Evolutionary conservation across 306 rosid species (phyloP), one percentile per base, ranked within the genome.

Genomic region (Alnus rubra): DNA sequence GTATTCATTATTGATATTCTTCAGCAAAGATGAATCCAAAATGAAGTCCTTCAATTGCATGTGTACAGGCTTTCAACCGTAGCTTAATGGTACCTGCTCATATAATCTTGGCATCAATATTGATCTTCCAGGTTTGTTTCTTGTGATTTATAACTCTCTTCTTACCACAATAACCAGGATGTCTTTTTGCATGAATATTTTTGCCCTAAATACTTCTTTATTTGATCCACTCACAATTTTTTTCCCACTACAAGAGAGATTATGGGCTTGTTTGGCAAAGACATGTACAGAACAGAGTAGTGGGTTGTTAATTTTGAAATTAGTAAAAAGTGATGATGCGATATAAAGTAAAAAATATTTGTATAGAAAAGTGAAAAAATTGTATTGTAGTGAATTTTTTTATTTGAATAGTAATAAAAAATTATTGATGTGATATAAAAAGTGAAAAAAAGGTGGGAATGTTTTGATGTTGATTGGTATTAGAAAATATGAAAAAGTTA

Each of bases 61-160:
- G 74, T 80, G 76, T 76, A 65, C 94, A 94, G 98, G 97, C 97
- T 74, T 94, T 94, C 90, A 89, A 92, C 88, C 79, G 90, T 35
- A 87, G 87, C 86, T 78, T 90, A 74, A 86, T 94, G 89, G 86
- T 92, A 76, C 97, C 98, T 23, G 83, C 86, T 82, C 97, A 94
- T 79, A 49, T 86, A 37, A 80, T 88, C 82, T 86, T 94, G 82
- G 97, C 93, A 39, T 72, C 73, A 77, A 70, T 88, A 83, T 88
- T 94, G 82, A 74, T 94, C 78, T 87, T 88, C 88, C 97, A 94
- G 98, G 98, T 94, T 80, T 52, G 88, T 75, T 82, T 30, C 49
- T 76, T 62, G 58, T 48, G 9, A 33, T 72, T 52, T 7, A 39
- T 23, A 52, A 56, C 62, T 65, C 52, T 53, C 31, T 74, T 28